Percentiles rank a stretch among this genome's conserved stretches.
Evolutionary conservation across 1,284 basidiomycete species (phyloP).

Genomic region (Pyrrhoderma lamaoense): DNA sequence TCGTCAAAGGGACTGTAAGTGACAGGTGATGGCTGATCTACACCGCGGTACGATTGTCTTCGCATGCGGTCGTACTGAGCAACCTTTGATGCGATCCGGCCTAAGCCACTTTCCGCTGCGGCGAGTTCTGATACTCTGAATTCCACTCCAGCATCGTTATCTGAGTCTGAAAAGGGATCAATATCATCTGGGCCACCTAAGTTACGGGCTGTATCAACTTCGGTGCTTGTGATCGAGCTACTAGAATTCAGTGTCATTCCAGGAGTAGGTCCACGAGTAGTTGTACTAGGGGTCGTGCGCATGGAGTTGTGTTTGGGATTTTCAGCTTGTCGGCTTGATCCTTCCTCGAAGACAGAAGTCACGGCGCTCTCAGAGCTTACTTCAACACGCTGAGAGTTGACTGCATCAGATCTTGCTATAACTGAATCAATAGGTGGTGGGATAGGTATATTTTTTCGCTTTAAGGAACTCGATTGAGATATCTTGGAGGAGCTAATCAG

Average conservation of each 20-base stretch:
- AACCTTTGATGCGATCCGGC: conserved; percentile 12
- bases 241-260: conserved; percentile 9
- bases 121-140: conserved; percentile 13
- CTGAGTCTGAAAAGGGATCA: conserved; percentile 9
- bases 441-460: conserved; percentile 10
- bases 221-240: not conserved
- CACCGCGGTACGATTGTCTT: conserved; percentile 8
- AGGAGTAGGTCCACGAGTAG: conserved; percentile 1
- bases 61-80: conserved; percentile 15
- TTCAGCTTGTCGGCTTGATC: not conserved
- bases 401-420: conserved; percentile 9
- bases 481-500: conserved; percentile 1
- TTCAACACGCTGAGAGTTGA: not conserved
- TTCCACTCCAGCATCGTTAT: not conserved
- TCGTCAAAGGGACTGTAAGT: not conserved
- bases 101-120: conserved; percentile 12
- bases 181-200: not conserved
- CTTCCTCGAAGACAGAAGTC: not conserved
- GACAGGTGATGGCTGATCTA: conserved; percentile 3
- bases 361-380: not conserved
- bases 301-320: not conserved
- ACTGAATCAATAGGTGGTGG: conserved; percentile 16
- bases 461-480: conserved; percentile 12
- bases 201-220: not conserved
- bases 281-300: not conserved